Conservation (phyloP, 1,284 basidiomycete genomes). For the Cryptococcus sp. region DNA sequence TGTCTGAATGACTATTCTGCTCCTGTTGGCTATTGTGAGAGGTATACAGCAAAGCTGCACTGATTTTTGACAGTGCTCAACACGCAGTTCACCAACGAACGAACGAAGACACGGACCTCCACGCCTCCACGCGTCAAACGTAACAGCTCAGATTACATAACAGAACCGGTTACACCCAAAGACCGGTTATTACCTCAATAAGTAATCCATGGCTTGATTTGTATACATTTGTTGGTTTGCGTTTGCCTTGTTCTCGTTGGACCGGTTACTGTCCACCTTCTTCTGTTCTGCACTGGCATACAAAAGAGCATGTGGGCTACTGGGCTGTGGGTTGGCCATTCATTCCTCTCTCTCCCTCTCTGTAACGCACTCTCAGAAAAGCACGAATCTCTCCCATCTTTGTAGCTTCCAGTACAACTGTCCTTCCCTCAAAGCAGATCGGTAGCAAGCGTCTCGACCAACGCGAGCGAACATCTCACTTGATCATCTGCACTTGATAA, state of each 20-base stretch:
- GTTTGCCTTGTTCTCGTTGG: constrained; percentile 3
- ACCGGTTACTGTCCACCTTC: background rate
- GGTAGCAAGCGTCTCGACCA: too few relatives aligned
- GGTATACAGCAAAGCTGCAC: background rate
- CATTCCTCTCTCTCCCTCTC: background rate
- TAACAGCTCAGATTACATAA: background rate
- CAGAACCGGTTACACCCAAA: background rate
- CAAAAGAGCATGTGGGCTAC: background rate
- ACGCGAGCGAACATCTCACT: too few relatives aligned
- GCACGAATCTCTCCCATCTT: too few relatives aligned
- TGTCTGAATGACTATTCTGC: too few relatives aligned
- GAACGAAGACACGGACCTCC: too few relatives aligned
- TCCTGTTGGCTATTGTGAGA: background rate
- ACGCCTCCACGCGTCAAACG: background rate
- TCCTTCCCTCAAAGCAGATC: too few relatives aligned
- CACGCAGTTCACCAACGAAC: background rate
- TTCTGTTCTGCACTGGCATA: background rate
- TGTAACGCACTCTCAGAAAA: background rate
- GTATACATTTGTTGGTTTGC: background rate
- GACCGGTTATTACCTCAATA: background rate
- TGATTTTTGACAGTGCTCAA: background rate
- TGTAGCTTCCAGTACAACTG: too few relatives aligned
- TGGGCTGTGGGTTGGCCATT: background rate
- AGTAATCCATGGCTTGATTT: background rate
- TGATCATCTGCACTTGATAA: too few relatives aligned